Percentiles rank a stretch among this genome's conserved stretches.
These are phyloP conservation scores for Arachis monticola DNA, from an alignment of 331 rosid species.

Conservation along the genomic window DNA sequence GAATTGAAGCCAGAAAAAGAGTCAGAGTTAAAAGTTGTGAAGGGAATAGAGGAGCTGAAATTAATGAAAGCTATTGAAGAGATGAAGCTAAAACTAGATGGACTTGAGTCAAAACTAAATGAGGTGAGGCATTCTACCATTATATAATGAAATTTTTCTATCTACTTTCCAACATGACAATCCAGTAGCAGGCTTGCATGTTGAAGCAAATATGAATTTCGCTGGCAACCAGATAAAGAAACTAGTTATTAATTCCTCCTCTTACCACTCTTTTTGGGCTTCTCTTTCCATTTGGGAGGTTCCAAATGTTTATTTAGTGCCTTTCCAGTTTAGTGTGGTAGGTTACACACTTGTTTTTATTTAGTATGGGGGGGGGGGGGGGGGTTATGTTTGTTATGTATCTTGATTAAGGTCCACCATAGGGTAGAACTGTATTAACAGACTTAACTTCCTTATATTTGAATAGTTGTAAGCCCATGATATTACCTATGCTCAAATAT, in stretches of 20 bases:
- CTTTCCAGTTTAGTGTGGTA: constrained; percentile 6
- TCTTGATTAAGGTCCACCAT: constrained; percentile 13
- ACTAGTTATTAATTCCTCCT: constrained; percentile 29
- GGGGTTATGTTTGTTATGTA: constrained; percentile 7
- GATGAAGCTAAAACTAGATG: constrained; percentile 71
- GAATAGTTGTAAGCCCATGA: constrained; percentile 12
- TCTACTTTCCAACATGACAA: constrained; percentile 30
- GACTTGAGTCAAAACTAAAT: constrained; percentile 74
- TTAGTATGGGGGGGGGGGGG: background rate
- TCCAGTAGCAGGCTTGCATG: constrained; percentile 8
- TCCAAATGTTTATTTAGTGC: constrained; percentile 19
- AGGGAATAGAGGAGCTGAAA: constrained; percentile 49
- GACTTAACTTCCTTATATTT: background rate
- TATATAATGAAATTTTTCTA: constrained; percentile 3
- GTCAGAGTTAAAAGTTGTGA: constrained; percentile 32
- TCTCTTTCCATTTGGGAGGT: constrained; percentile 3
- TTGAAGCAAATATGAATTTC: constrained; percentile 28
- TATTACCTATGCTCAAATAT: background rate
- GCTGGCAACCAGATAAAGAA: constrained; percentile 22
- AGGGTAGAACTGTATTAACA: background rate
- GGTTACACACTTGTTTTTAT: constrained; percentile 15
- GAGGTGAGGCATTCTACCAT: constrained; percentile 64
- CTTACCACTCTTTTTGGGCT: constrained; percentile 8
- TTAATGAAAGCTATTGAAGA: constrained; percentile 60
- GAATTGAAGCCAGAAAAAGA: constrained; percentile 18